Percentiles rank a stretch among this genome's conserved stretches.
These are phyloP conservation scores for Debaryomyces nepalensis DNA, from an alignment of 1,139 yeast species.

Conservation along the genomic window DNA sequence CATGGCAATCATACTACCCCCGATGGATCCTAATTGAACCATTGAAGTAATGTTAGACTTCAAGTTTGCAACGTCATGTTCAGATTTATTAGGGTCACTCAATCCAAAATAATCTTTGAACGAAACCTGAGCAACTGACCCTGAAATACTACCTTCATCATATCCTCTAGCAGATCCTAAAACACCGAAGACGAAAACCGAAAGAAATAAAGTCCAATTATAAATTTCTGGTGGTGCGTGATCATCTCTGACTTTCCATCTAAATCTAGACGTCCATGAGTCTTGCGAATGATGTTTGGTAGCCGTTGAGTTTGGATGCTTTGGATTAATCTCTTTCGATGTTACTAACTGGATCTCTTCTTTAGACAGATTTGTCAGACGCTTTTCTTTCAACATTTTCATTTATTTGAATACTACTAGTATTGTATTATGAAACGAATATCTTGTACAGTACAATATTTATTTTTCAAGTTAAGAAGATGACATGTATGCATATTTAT, in stretches of 20 bases:
- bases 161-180: slow-evolving; percentile 65
- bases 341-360: slow-evolving; percentile 1
- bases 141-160: slow-evolving; percentile 62
- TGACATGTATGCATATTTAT: too few relatives aligned
- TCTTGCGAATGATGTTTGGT: slow-evolving; percentile 4
- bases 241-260: slow-evolving; percentile 23
- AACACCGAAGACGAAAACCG: slow-evolving; percentile 59
- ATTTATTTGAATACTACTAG: background rate
- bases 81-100: slow-evolving; percentile 41
- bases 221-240: slow-evolving; percentile 54
- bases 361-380: background rate
- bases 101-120: slow-evolving; percentile 53
- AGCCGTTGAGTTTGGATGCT: slow-evolving; percentile 1
- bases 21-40: slow-evolving; percentile 67
- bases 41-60: slow-evolving; percentile 62
- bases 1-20: slow-evolving; percentile 57
- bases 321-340: background rate
- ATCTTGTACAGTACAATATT: too few relatives aligned
- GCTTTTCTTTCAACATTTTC: slow-evolving; percentile 1
- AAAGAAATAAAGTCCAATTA: slow-evolving; percentile 49
- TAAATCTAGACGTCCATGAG: slow-evolving; percentile 10
- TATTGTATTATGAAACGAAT: background rate
- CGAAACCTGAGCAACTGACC: slow-evolving; percentile 48
- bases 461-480: too few relatives aligned
- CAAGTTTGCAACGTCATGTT: slow-evolving; percentile 45